Base-by-base conservation (phyloP, 768 basidiomycete species). In the Pleurotus salmoneostramineus region DNA sequence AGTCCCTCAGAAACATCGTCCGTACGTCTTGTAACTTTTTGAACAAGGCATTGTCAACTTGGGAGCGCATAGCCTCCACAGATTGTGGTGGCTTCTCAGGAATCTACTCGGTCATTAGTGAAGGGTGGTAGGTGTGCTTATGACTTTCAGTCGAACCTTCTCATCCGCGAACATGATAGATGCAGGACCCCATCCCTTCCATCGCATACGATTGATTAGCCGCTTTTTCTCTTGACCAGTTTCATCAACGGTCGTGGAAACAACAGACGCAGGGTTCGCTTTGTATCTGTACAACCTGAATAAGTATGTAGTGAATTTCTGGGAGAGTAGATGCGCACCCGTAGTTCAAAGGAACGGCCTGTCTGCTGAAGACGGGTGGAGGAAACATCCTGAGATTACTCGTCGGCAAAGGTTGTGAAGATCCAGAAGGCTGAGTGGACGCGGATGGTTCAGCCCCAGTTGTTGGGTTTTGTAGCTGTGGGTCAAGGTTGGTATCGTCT, bases 301-400 rank as follows among this genome's bases (percentile, higher is more conserved):
- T 58, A 10, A 59, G 34, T 14, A 12, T 17, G 17, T 10, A 33
- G 33, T 8, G 7, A 32, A 31, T 11, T 10, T 6, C n/a, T 4
- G 33, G 4, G 35, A 36, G 44, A 57, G 33, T 37, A 17, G 21
- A 27, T 27, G 27, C 77, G 35, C 56, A 93, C 93, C 86, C 88
- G 77, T 95, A 97, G 48, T 82, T 82, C 61, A 91, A 87, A 21
- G 93, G 85, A 42, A 95, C 82, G 0, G 75, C 79, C 62, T 93
- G 89, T 35, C 93, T 81, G 63, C 88, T 90, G 73, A 98, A 98
- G 48, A 95, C 71, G 6, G 96, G 95, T 0, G 95, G 91, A 32
- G 96, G 94, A 62, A 95, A 85, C 8, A 93, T 75, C 32, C 90
- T 81, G 6, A 95, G 74, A 64, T 84, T 85, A 66, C 83, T 88